Evolutionary conservation across 2,329 filamentous ascomycete species (phyloP), one percentile per base, ranked within the genome.

Genomic region (Beauveria sp.): DNA sequence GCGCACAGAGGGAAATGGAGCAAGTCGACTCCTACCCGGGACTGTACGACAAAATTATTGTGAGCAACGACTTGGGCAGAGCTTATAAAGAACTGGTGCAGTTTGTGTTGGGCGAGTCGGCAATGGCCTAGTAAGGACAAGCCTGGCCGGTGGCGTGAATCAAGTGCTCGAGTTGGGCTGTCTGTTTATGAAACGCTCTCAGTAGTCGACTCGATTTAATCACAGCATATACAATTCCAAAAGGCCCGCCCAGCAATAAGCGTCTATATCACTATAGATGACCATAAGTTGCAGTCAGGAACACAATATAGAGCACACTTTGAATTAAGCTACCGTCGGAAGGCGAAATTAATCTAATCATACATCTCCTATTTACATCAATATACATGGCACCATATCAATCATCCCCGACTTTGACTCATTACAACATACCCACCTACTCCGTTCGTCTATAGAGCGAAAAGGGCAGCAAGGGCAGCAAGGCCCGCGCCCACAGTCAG

Each of bases 181-280:
- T 34, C 30, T 12, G 3, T 34, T 34, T 10, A 34, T 4, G 3
- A 34, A 12, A 12, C 1, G 30, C 30, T 30, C 30, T 30, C 3
- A 14, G 12, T n/a, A n/a, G n/a, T n/a, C 12, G 5, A 34, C 1
- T 34, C 12, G 30, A 34, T 10, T 5, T 1, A 5, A 14, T 34
- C 0, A 34, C 10, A 34, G 12, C 30, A 2, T 5, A 14, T 4
- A 12, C 4, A 0, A 34, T 5, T 2, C 14, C 4, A 1, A 34
- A 34, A 34, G 5, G 30, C 30, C 30, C 12, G 12, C 10, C 30
- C 12, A 34, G 30, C 30, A 34, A 14, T 34, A 34, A 14, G 30
- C 12, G 30, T 4, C 30, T 5, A 2, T 34, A 34, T 14, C 34
- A 6, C 34, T 38, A 38, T 5, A 14, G 10, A 14, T 38, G 10